Evolutionary conservation across 495 filamentous ascomycete genomes (phyloP).

Genomic region (Cladorrhinum samala): DNA sequence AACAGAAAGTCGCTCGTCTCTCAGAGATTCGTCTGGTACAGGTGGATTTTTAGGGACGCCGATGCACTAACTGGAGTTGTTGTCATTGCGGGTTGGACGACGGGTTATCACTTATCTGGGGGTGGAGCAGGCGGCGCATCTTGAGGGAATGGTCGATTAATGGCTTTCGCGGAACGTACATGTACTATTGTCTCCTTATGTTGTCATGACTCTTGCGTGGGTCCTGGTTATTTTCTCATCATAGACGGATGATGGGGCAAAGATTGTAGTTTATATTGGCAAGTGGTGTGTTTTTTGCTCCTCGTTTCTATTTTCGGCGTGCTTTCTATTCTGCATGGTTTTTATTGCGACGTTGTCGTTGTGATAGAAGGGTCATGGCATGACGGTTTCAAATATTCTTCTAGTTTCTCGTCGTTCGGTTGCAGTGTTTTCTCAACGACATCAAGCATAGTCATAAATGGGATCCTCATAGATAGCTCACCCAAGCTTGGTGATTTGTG

Average conservation of each 20-base stretch:
- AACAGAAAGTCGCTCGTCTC: conserved; percentile 7
- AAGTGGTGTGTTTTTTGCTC: conserved; percentile 21
- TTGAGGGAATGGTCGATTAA: conserved; percentile 23
- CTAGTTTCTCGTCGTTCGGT: too few species aligned
- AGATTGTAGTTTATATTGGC: conserved; percentile 41
- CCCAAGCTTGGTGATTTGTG: too few species aligned
- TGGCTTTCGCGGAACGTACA: conserved; percentile 29
- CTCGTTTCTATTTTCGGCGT: neutral
- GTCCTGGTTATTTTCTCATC: conserved; percentile 30
- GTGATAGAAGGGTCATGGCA: too few species aligned
- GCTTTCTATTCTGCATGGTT: neutral
- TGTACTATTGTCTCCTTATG: conserved; percentile 44
- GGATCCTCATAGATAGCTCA: too few species aligned
- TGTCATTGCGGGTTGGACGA: conserved; percentile 2
- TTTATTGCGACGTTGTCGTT: neutral
- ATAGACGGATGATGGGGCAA: conserved; percentile 36
- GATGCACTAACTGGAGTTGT: conserved; percentile 12
- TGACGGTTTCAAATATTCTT: too few species aligned
- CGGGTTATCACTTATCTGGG: conserved; percentile 11
- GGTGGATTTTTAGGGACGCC: neutral
- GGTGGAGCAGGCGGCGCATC: conserved; percentile 25
- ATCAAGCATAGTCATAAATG: too few species aligned
- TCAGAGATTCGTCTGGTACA: conserved; percentile 2
- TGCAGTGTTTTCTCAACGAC: too few species aligned
- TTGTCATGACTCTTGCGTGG: conserved; percentile 32